phyloP scores from a whole-genome alignment of 2,329 filamentous ascomycete species.

The Aureobasidium sp. region DNA sequence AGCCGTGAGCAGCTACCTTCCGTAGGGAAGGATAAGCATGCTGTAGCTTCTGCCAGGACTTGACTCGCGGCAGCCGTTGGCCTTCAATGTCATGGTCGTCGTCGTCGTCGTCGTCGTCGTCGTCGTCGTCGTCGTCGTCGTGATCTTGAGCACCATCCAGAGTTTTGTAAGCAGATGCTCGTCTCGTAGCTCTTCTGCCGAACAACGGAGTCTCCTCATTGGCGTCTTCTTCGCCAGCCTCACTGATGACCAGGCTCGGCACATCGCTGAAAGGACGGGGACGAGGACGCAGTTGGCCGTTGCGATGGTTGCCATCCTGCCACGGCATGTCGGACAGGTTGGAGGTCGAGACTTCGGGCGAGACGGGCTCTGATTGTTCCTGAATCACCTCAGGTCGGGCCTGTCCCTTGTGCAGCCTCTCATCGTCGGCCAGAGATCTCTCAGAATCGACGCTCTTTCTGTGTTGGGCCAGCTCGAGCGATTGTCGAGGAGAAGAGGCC shows the following conservation, averaged over 20 bases:
- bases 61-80: constrained; percentile 18
- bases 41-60: constrained; percentile 26
- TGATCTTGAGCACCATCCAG: constrained; percentile 3
- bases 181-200: background rate
- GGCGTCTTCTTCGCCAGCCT: constrained; percentile 22
- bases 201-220: constrained; percentile 33
- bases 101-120: constrained; percentile 21
- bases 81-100: constrained; percentile 23
- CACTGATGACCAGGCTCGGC: constrained; percentile 26
- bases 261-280: constrained; percentile 16
- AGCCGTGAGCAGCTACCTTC: constrained; percentile 16
- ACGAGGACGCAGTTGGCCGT: background rate
- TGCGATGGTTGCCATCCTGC: background rate
- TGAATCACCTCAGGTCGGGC: constrained; percentile 25
- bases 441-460: constrained; percentile 12
- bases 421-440: constrained; percentile 14
- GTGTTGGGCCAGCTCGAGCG: constrained; percentile 17
- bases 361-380: constrained; percentile 30
- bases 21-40: constrained; percentile 26
- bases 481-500: constrained; percentile 20
- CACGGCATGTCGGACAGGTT: constrained; percentile 15
- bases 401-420: constrained; percentile 11
- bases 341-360: constrained; percentile 21
- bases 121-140: constrained; percentile 16
- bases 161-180: constrained; percentile 13